Conservation (phyloP, 345 rosid species). For the Geranium rotundifolium region DNA sequence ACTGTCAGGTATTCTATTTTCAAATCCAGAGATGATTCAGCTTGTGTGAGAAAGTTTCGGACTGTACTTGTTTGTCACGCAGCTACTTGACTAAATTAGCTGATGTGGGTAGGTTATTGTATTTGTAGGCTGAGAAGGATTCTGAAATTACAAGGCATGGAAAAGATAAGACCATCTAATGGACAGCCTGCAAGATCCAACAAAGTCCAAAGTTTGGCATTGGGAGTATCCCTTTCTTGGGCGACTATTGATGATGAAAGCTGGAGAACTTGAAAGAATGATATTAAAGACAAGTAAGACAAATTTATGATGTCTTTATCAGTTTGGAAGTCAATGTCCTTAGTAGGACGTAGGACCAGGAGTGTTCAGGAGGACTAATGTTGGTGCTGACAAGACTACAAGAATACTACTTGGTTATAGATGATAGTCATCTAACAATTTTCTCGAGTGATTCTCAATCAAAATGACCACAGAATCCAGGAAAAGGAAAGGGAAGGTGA, state of each 20-base stretch:
- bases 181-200: constrained; percentile 22
- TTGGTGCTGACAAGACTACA: neutral
- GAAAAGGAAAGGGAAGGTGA: constrained; percentile 20
- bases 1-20: too few species aligned
- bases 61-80: neutral
- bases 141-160: neutral
- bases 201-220: constrained; percentile 14
- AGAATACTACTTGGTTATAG: neutral
- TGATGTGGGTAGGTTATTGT: neutral
- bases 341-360: neutral
- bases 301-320: neutral
- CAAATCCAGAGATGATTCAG: neutral
- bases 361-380: neutral
- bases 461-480: constrained; percentile 11
- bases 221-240: constrained; percentile 9
- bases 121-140: neutral
- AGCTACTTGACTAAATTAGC: neutral
- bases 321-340: neutral
- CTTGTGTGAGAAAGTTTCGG: neutral
- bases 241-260: neutral
- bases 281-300: neutral
- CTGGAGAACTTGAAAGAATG: neutral
- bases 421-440: neutral
- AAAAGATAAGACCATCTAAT: constrained; percentile 6
- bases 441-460: neutral